Base-by-base conservation (phyloP, 2,329 filamentous ascomycete genomes). In the Amphichorda felina region DNA sequence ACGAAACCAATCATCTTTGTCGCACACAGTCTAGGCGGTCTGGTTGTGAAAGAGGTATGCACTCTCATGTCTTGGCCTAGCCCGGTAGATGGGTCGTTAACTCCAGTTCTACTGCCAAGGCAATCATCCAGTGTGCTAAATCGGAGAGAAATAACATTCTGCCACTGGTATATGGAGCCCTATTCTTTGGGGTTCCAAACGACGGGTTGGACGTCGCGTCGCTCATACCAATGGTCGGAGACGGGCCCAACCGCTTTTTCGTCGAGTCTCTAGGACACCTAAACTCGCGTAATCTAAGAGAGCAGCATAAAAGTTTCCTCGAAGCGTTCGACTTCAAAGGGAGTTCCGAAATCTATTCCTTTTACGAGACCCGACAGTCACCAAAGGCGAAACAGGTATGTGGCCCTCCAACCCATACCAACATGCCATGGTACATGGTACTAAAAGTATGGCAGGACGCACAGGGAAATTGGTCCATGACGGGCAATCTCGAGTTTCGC, bases 341-440 rank as follows among this genome's bases (percentile, higher is more conserved):
- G 10, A 41, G 21, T 10, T 24, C 21, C 10, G 21, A 48, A 36
- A 28, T 50, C 10, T 30, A 46, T 19, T 50, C 43, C 34, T 51
- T 48, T 35, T 50, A 48, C 30, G 47, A 51, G 36, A 51, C 49
- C 2, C 14, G 38, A 10, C 15, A 37, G 28, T 51, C 48, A 16
- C 47, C 40, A 9, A 50, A 48, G 13, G 47, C 48, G 40, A 32
- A 38, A 32, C 18, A 40, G 34, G 44, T 41, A 40, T 31, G 29
- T 30, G 5, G 14, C 17, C 17, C 14, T 21, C 24, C 18, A n/a
- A 7, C 21, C 21, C 21, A 19, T 15, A 9, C 13, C 19, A 27
- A 13, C 15, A 14, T 14, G 16, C n/a, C n/a, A 37, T 34, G 28
- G 17, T 27, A 29, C 3, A 29, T 29, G n/a, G n/a, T n/a, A 30